Conservation (phyloP, 129 eudicot genomes). For the Escallonia herrerae region DNA sequence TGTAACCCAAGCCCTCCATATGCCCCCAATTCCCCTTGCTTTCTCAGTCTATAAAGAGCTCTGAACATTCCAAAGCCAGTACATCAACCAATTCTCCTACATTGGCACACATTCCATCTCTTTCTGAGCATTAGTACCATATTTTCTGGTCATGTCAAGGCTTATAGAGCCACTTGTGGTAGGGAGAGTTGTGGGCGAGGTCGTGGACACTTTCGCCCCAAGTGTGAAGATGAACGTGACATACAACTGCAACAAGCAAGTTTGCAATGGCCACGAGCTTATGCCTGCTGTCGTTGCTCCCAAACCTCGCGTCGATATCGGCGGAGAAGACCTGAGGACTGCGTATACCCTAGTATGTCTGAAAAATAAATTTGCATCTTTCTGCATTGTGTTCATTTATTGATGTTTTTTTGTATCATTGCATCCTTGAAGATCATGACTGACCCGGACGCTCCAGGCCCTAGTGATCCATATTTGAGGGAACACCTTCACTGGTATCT, state of each 20-base stretch:
- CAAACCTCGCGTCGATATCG: conserved; percentile 70
- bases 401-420: conserved; percentile 5
- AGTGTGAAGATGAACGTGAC: conserved; percentile 57
- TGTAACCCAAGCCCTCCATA: conserved; percentile 23
- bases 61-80: conserved; percentile 6
- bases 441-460: conserved; percentile 95
- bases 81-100: conserved; percentile 7
- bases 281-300: conserved; percentile 53
- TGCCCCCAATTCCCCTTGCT: conserved; percentile 12
- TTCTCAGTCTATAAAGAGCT: conserved; percentile 48
- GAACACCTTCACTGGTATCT: conserved; percentile 93
- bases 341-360: conserved; percentile 69
- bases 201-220: conserved; percentile 70
- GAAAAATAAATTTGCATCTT: not conserved
- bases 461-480: conserved; percentile 79
- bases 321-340: conserved; percentile 81
- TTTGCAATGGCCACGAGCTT: conserved; percentile 74
- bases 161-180: conserved; percentile 40
- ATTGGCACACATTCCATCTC: conserved; percentile 1
- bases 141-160: conserved; percentile 25
- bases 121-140: not conserved
- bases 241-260: conserved; percentile 45
- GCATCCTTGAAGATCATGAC: conserved; percentile 61
- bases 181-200: conserved; percentile 88
- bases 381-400: conserved; percentile 1